A percentile compares a stretch with the other conserved stretches of the same genome.
These are phyloP conservation scores for Chlorophyllum brunneum DNA, from an alignment of 768 basidiomycete species.

Conservation along the genomic window DNA sequence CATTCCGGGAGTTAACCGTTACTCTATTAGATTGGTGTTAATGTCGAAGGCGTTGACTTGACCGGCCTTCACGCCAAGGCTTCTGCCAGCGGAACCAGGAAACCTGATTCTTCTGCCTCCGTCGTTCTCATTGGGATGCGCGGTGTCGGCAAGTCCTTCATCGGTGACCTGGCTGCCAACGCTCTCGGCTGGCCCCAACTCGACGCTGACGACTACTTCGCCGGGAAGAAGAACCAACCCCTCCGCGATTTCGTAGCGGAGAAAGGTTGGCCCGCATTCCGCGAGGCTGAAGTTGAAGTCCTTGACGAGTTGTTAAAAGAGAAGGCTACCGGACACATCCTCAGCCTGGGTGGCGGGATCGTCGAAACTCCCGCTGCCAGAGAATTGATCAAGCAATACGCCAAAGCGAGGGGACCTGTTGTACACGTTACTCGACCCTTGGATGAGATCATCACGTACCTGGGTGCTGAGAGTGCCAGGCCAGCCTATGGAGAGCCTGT, in stretches of 20 bases:
- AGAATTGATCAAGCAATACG: slow-evolving; percentile 65
- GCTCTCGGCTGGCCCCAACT: slow-evolving; percentile 67
- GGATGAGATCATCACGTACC: slow-evolving; percentile 77
- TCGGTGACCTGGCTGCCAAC: slow-evolving; percentile 74
- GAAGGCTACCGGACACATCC: slow-evolving; percentile 57
- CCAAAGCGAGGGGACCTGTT: slow-evolving; percentile 59
- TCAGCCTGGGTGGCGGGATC: slow-evolving; percentile 93
- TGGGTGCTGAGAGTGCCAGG: slow-evolving; percentile 69
- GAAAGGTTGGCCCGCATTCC: slow-evolving; percentile 89
- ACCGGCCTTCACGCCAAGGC: slow-evolving; percentile 34
- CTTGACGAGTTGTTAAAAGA: slow-evolving; percentile 66
- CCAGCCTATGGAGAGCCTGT: slow-evolving; percentile 90
- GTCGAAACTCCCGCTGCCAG: slow-evolving; percentile 83
- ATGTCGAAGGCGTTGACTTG: slow-evolving; percentile 83
- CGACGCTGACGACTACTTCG: slow-evolving; percentile 85
- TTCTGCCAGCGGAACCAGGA: slow-evolving; percentile 36
- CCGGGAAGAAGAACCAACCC: slow-evolving; percentile 51
- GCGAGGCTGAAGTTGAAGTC: slow-evolving; percentile 68
- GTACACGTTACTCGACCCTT: slow-evolving; percentile 82
- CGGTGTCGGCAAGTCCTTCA: slow-evolving; percentile 90
- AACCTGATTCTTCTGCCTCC: slow-evolving; percentile 41
- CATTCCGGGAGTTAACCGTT: not conserved
- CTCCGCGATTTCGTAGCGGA: slow-evolving; percentile 77
- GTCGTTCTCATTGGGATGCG: slow-evolving; percentile 93
- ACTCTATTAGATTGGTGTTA: slow-evolving; percentile 74